Conservation (phyloP, 192 early-diverging fungal genomes). For the Coemansia sp. region DNA sequence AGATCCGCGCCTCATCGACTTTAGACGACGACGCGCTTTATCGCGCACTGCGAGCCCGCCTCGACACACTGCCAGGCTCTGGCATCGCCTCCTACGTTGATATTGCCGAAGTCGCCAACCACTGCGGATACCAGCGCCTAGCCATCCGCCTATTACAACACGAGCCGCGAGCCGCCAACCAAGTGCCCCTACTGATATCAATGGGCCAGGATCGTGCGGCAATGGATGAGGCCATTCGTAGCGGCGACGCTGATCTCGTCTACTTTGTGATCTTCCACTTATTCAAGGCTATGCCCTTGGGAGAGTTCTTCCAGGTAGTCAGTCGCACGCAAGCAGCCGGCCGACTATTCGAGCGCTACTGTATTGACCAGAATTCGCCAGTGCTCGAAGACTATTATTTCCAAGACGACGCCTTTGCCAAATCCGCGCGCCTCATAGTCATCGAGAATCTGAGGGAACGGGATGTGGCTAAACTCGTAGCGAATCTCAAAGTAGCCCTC, state of each 20-base stretch:
- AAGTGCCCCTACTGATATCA: constrained; percentile 91
- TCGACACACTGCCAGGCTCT: constrained; percentile 56
- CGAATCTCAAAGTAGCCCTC: constrained; percentile 69
- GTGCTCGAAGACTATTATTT: constrained; percentile 94
- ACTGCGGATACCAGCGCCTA: constrained; percentile 77
- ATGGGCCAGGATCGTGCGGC: constrained; percentile 92
- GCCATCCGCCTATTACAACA: constrained; percentile 85
- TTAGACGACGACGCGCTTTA: constrained; percentile 89
- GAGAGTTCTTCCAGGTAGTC: constrained; percentile 90
- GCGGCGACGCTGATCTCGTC: constrained; percentile 95
- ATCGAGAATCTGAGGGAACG: constrained; percentile 37
- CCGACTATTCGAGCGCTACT: constrained; percentile 84
- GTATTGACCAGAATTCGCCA: constrained; percentile 70
- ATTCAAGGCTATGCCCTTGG: constrained; percentile 76
- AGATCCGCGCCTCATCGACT: constrained; percentile 73
- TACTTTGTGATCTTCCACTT: constrained; percentile 91
- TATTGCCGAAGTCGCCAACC: constrained; percentile 88
- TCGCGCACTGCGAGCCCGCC: constrained; percentile 75
- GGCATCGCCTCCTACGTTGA: constrained; percentile 83
- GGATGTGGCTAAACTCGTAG: constrained; percentile 62
- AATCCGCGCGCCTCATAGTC: constrained; percentile 63
- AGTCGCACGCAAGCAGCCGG: constrained; percentile 80
- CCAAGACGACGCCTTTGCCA: constrained; percentile 81
- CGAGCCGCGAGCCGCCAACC: constrained; percentile 91
- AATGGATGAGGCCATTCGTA: constrained; percentile 87